A percentile compares a stretch with the other conserved stretches of the same genome.
Conservation (phyloP, 2,329 filamentous ascomycete genomes). For the Cladosporium sp. region DNA sequence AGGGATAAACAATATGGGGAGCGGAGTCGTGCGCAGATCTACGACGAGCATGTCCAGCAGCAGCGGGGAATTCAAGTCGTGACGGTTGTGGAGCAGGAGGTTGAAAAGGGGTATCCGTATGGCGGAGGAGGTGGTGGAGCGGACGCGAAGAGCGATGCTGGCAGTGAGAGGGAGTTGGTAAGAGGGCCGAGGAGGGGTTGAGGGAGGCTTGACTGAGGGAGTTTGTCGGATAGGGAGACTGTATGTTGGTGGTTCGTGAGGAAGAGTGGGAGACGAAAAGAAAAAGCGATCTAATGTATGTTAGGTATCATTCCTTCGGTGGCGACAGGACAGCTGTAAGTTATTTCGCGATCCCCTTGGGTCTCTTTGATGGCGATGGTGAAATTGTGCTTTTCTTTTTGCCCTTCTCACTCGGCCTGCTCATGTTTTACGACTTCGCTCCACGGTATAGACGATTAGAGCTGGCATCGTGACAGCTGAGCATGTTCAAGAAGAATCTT, state of each 20-base stretch:
- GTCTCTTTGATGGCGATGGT: neutral
- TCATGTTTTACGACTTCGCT: too few species aligned
- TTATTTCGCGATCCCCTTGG: neutral
- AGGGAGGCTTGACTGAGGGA: too few species aligned
- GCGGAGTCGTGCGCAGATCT: constrained; percentile 21
- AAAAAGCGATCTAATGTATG: too few species aligned
- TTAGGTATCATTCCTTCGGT: neutral
- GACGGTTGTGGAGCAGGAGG: constrained; percentile 20
- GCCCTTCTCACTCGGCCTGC: too few species aligned
- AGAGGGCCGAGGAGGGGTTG: neutral
- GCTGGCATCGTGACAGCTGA: too few species aligned
- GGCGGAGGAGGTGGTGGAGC: too few species aligned
- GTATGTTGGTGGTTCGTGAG: too few species aligned
- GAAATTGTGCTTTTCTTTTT: too few species aligned
- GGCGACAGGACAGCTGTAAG: neutral
- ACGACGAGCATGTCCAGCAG: constrained; percentile 20
- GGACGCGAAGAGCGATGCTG: constrained; percentile 13
- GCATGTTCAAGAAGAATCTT: too few species aligned
- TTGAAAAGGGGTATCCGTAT: constrained; percentile 14
- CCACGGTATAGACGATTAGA: too few species aligned
- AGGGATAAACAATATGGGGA: neutral
- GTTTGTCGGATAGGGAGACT: too few species aligned
- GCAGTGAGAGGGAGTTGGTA: constrained; percentile 13
- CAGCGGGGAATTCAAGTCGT: constrained; percentile 20
- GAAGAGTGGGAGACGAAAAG: too few species aligned